These are phyloP conservation scores for Agaricus blazei DNA, from an alignment of 768 basidiomycete species.

Conservation along the genomic window DNA sequence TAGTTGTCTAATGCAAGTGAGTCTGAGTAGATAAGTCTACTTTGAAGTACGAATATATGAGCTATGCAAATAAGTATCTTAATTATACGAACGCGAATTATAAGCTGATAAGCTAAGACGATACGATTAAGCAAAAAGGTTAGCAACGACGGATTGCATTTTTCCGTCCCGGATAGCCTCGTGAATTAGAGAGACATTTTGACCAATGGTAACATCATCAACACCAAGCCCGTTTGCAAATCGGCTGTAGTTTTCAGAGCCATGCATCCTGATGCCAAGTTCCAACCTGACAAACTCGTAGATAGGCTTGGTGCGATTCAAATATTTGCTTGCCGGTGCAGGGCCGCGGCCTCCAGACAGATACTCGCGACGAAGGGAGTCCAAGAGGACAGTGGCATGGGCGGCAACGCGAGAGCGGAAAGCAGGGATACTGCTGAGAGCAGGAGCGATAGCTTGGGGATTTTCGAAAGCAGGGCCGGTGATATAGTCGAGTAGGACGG, in stretches of 20 bases:
- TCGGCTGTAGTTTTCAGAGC: constrained; percentile 60
- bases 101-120: background rate
- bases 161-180: constrained; percentile 63
- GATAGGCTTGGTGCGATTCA: constrained; percentile 64
- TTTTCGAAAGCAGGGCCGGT: constrained; percentile 31
- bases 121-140: constrained; percentile 27
- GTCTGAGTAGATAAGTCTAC: too few relatives aligned
- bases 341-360: constrained; percentile 52
- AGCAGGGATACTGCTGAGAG: constrained; percentile 35
- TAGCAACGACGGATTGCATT: constrained; percentile 38
- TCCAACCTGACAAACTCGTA: constrained; percentile 74
- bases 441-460: constrained; percentile 22
- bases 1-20: background rate
- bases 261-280: constrained; percentile 78
- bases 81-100: background rate
- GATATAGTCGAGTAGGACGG: constrained; percentile 61
- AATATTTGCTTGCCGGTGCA: constrained; percentile 61
- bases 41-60: too few relatives aligned
- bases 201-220: constrained; percentile 65
- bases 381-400: constrained; percentile 40
- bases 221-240: constrained; percentile 62
- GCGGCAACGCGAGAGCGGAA: constrained; percentile 53
- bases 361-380: constrained; percentile 48
- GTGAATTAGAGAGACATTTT: constrained; percentile 69
- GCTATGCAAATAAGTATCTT: background rate